A percentile compares a stretch with the other conserved stretches of the same genome.
Evolutionary conservation across 352 stramenopile genomes (phyloP).

Genomic region (Peronospora destructor): DNA sequence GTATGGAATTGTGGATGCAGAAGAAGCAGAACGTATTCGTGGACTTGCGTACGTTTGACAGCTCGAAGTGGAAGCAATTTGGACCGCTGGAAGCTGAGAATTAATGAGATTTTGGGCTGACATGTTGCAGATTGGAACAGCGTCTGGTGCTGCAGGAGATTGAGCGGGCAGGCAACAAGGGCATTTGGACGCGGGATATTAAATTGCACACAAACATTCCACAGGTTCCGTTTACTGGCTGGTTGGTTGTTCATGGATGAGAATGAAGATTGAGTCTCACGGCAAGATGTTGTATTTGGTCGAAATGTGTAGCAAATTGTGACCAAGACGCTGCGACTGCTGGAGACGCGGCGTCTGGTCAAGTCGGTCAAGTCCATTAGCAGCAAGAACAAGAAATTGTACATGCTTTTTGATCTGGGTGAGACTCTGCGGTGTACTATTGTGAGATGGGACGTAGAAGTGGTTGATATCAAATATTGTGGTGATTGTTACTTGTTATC

Average conservation of each 20-base stretch:
- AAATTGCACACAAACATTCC: slow-evolving; percentile 96
- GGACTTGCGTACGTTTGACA: slow-evolving; percentile 58
- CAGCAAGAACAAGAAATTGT: slow-evolving; percentile 99
- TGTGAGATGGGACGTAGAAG: not conserved
- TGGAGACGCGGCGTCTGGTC: slow-evolving; percentile 94
- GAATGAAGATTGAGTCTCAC: slow-evolving; percentile 4
- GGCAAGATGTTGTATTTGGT: not conserved
- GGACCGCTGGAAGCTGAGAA: slow-evolving; percentile 7
- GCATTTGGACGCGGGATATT: slow-evolving; percentile 98
- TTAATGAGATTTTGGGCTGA: slow-evolving; percentile 18
- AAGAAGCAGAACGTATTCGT: slow-evolving; percentile 82
- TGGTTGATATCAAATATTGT: not conserved
- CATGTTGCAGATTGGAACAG: slow-evolving; percentile 57
- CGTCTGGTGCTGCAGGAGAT: slow-evolving; percentile 91
- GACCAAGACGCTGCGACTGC: slow-evolving; percentile 96
- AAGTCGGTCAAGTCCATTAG: slow-evolving; percentile 99
- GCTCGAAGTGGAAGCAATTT: not conserved
- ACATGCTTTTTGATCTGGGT: slow-evolving; percentile 95
- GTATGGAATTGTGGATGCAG: slow-evolving; percentile 72
- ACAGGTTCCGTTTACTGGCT: slow-evolving; percentile 27
- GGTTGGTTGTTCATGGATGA: too few relatives aligned
- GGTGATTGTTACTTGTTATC: not conserved
- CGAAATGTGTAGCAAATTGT: slow-evolving; percentile 84
- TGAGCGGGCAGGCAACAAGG: slow-evolving; percentile 94
- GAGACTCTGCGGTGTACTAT: slow-evolving; percentile 2